A percentile compares a stretch with the other conserved stretches of the same genome.
phyloP scores from a whole-genome alignment of 768 basidiomycete species.

The Termitomyces sp. region DNA sequence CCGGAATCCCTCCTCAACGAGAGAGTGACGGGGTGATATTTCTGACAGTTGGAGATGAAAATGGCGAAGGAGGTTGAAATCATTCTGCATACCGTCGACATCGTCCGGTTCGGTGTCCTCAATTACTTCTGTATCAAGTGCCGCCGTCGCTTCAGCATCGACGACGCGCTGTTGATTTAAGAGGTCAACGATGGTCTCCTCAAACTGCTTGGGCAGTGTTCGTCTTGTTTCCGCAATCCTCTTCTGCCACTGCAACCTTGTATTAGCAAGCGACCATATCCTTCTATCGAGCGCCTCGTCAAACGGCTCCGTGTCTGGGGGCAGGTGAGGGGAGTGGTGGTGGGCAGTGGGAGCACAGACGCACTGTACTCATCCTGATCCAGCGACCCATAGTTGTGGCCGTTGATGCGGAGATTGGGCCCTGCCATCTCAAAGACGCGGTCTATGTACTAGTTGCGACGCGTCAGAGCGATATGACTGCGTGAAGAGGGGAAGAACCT shows the following conservation, averaged over 20 bases:
- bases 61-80: no score
- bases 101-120: slow-evolving; percentile 18
- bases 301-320: slow-evolving; percentile 69
- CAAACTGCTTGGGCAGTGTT: slow-evolving; percentile 51
- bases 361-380: slow-evolving; percentile 50
- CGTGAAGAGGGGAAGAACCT: slow-evolving; percentile 28
- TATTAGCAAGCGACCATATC: slow-evolving; percentile 77
- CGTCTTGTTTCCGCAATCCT: slow-evolving; percentile 66
- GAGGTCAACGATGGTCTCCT: slow-evolving; percentile 26
- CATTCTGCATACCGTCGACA: slow-evolving; percentile 6
- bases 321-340: not conserved
- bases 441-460: slow-evolving; percentile 49
- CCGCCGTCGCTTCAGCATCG: slow-evolving; percentile 20
- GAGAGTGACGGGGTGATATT: slow-evolving; percentile 9
- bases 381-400: slow-evolving; percentile 67
- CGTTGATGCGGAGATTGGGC: slow-evolving; percentile 77
- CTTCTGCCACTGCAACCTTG: slow-evolving; percentile 70
- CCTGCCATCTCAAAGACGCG: slow-evolving; percentile 55
- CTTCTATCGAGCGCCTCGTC: slow-evolving; percentile 82
- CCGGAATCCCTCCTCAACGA: slow-evolving; percentile 25
- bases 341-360: not conserved
- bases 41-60: slow-evolving; percentile 4
- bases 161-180: slow-evolving; percentile 25
- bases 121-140: slow-evolving; percentile 3
- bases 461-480: slow-evolving; percentile 7